These are phyloP conservation scores for Emergomyces pasteurianus DNA, from an alignment of 2,329 filamentous ascomycete genomes.

Conservation along the genomic window DNA sequence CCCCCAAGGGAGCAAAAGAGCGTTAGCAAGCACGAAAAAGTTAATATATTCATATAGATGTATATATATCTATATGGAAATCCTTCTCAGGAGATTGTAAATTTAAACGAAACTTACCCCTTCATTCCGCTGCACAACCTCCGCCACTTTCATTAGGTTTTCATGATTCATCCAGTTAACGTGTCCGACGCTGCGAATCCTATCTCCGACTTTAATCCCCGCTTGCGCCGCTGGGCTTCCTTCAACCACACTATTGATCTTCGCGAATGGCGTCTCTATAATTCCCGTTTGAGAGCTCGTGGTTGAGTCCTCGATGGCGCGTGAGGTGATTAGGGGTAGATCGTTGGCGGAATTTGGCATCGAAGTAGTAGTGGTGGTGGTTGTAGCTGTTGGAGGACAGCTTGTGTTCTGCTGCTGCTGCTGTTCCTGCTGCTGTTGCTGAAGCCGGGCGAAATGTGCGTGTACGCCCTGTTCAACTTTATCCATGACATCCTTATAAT, in stretches of 20 bases:
- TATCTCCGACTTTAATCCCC: constrained; percentile 68
- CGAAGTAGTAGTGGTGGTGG: neutral
- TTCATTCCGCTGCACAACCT: constrained; percentile 81
- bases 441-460: constrained; percentile 68
- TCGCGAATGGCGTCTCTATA: constrained; percentile 63
- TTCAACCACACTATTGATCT: constrained; percentile 69
- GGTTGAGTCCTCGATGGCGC: constrained; percentile 15
- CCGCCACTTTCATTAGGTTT: constrained; percentile 70
- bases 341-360: neutral
- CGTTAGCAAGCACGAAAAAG: too few relatives aligned
- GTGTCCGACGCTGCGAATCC: constrained; percentile 72
- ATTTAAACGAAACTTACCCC: constrained; percentile 51
- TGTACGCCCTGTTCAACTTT: constrained; percentile 78
- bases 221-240: constrained; percentile 73
- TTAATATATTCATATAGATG: too few relatives aligned
- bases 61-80: too few relatives aligned
- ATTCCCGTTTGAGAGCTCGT: constrained; percentile 18
- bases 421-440: constrained; percentile 37
- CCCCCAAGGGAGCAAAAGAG: too few relatives aligned
- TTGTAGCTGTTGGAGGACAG: neutral
- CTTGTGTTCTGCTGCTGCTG: constrained; percentile 6
- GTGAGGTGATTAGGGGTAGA: constrained; percentile 3
- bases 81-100: too few relatives aligned
- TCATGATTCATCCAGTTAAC: constrained; percentile 80
- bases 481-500: constrained; percentile 82